These are phyloP conservation scores for Verticillium albo-atrum DNA, from an alignment of 2,329 filamentous ascomycete species.

Conservation along the genomic window DNA sequence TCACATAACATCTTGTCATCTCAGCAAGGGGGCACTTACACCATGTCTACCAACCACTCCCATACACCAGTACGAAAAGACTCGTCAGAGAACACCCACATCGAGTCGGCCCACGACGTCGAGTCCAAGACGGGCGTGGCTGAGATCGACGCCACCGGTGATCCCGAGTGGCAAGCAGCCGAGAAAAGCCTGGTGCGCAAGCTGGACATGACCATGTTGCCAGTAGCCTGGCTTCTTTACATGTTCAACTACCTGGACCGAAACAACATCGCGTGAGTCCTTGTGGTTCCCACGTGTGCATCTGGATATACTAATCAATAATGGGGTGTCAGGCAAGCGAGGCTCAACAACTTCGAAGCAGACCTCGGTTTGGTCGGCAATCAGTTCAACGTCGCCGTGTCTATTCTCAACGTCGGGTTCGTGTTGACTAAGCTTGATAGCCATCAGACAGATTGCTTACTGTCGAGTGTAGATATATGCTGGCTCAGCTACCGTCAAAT, in stretches of 20 bases:
- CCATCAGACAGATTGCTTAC: too few species aligned
- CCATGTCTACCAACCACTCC: too few species aligned
- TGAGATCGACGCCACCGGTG: too few species aligned
- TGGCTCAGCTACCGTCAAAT: constrained; percentile 61
- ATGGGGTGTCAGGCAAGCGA: constrained; percentile 31
- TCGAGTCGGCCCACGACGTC: too few species aligned
- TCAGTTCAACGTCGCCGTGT: constrained; percentile 52
- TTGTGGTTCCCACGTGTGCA: too few species aligned
- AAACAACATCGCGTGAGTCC: constrained; percentile 16
- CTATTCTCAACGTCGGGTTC: constrained; percentile 31
- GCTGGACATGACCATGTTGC: constrained; percentile 19
- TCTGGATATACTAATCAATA: too few species aligned
- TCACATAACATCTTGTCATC: too few species aligned
- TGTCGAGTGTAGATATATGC: constrained; percentile 39
- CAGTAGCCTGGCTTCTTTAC: constrained; percentile 17
- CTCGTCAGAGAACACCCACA: too few species aligned
- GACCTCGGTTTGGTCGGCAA: constrained; percentile 51
- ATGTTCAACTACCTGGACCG: constrained; percentile 19
- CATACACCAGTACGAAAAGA: too few species aligned
- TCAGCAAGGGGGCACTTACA: too few species aligned
- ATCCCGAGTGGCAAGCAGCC: background rate
- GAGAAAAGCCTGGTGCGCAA: constrained; percentile 13
- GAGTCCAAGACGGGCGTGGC: too few species aligned
- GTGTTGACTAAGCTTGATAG: too few species aligned
- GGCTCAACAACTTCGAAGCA: constrained; percentile 46